A percentile compares a stretch with the other conserved stretches of the same genome.
These are phyloP conservation scores for Neoboletus subvelutipes DNA, from an alignment of 768 basidiomycete species.

Conservation along the genomic window DNA sequence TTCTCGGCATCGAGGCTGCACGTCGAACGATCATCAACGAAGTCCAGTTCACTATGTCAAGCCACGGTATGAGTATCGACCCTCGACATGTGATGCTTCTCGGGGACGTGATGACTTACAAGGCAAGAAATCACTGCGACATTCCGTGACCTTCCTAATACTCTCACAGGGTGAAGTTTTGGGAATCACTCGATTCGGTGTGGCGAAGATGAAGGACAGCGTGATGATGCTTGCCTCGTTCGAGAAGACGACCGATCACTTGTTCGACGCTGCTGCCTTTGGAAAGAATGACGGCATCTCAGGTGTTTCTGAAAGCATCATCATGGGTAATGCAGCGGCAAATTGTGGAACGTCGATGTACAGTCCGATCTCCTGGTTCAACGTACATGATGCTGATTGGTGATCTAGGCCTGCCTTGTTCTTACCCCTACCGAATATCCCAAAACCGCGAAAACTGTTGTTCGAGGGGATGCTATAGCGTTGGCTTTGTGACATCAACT, in stretches of 20 bases:
- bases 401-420: conserved; percentile 36
- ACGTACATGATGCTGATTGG: conserved; percentile 3
- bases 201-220: conserved; percentile 99
- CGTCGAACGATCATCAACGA: conserved; percentile 93
- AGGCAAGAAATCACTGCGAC: conserved; percentile 47
- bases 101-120: conserved; percentile 98
- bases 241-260: conserved; percentile 98
- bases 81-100: conserved; percentile 98
- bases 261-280: conserved; percentile 96
- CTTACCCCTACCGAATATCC: conserved; percentile 32
- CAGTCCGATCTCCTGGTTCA: conserved; percentile 24
- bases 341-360: conserved; percentile 95
- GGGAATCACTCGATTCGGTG: conserved; percentile 98
- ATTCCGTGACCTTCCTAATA: not conserved
- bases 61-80: conserved; percentile 98
- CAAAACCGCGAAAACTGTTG: conserved; percentile 35
- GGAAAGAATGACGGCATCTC: conserved; percentile 94
- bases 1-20: conserved; percentile 98
- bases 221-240: conserved; percentile 99
- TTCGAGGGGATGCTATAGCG: conserved; percentile 35
- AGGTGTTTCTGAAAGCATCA: conserved; percentile 98
- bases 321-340: conserved; percentile 96
- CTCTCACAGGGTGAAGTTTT: conserved; percentile 85
- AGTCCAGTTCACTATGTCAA: conserved; percentile 95
- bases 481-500: not conserved